A percentile compares a stretch with the other conserved stretches of the same genome.
phyloP scores from a whole-genome alignment of 1,284 basidiomycete genomes.

The Moniliophthora roreri region DNA sequence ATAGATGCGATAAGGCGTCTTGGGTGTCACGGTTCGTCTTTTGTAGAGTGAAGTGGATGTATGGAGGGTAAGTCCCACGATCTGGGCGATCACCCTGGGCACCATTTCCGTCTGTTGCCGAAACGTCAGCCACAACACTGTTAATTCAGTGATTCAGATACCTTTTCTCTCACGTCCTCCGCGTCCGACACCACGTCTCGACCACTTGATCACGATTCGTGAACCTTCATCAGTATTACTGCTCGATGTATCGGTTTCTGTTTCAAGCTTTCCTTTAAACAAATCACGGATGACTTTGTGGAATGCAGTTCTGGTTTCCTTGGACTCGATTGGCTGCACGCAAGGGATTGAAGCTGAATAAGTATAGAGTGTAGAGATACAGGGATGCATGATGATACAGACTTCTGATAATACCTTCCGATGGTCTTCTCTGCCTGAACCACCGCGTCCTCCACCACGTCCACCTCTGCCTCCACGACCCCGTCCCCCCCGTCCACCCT shows the following conservation, averaged over 20 bases:
- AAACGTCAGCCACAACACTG: background rate
- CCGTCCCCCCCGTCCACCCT: conserved; percentile 36
- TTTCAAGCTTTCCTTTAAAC: conserved; percentile 84
- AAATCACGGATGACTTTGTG: conserved; percentile 82
- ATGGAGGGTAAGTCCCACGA: conserved; percentile 77
- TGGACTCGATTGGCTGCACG: conserved; percentile 78
- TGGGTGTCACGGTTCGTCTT: conserved; percentile 98
- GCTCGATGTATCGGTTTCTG: conserved; percentile 64
- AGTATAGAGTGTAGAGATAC: conserved; percentile 1
- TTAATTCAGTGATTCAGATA: conserved; percentile 26
- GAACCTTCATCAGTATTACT: conserved; percentile 61
- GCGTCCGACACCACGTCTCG: conserved; percentile 45
- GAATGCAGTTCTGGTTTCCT: conserved; percentile 78
- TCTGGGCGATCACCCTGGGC: conserved; percentile 18
- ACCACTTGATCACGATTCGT: conserved; percentile 76
- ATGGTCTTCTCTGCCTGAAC: conserved; percentile 54
- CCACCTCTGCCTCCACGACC: conserved; percentile 45
- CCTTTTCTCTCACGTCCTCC: conserved; percentile 43
- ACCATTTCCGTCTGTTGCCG: background rate
- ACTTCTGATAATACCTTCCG: conserved; percentile 82
- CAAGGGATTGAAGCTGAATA: conserved; percentile 8
- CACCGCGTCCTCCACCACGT: conserved; percentile 41
- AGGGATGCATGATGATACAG: conserved; percentile 27
- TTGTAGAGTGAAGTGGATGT: conserved; percentile 95
- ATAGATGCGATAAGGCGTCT: conserved; percentile 83